Base-by-base conservation (phyloP, 352 stramenopile species). In the Phytophthora foliorum region DNA sequence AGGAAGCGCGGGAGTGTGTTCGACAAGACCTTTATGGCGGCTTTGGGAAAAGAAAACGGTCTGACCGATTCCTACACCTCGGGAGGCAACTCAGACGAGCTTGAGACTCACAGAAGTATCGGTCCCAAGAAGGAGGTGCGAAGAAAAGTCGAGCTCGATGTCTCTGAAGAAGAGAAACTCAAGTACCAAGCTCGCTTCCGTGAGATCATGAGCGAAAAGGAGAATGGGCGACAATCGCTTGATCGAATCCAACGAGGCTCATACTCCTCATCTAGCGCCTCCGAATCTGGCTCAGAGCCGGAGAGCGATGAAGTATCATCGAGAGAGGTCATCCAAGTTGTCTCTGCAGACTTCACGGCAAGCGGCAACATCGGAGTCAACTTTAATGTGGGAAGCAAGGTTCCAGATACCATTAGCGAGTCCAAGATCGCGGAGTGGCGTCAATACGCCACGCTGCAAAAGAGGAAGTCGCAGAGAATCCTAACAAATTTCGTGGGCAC, bases 1-100 rank as follows among this genome's bases (percentile, higher is more conserved):
- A 78, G 61, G 55, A 69, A 61, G n/a, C 63, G 69, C 16, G 68
- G 66, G 10, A 81, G 69, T 58, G 69, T 78, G 39, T 81, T 81
- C 46, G 68, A 80, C 38, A 82, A 77, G 58, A 75, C 74, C 14
- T 63, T 78, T 1, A 80, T 77, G 67, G 64, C 63, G 22, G 67
- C 65, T 31, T 54, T 82, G 21, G 75, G 72, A 10, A 80, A 71
- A 42, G 62, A 73, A 21, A 77, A 72, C 36, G 69, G 69, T 0
- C 29, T 80, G 11, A 34, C 10, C 9, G 56, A 77, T 42, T 59
- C 63, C 11, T 70, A 77, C 38, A 69, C 67, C 0, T 65, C 61
- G 4, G 71, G 71, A 45, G 45, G 50, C 6, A 50, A 42, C 13
- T 45, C 69, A 0, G 63, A 80, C 44, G 67, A 69, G n/a, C 31